phyloP scores from a whole-genome alignment of 345 rosid genomes.

The Bruguiera parviflora region DNA sequence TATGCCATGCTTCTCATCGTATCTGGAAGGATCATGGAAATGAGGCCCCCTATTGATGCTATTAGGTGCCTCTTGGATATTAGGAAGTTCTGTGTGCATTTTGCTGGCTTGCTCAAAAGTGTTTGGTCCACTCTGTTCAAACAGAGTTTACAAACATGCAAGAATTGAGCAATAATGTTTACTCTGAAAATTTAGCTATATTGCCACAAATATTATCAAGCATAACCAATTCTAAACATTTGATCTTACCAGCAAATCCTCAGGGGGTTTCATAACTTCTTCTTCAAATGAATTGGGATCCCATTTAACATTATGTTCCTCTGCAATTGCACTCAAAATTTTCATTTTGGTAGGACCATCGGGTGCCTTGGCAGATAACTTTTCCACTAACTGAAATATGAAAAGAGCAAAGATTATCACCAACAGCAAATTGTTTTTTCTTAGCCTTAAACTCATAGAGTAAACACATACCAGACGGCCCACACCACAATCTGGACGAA shows the following conservation, averaged over 20 bases:
- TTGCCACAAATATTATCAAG: not conserved
- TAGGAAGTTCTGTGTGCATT: conserved; percentile 8
- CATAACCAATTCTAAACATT: conserved; percentile 2
- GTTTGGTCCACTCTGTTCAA: conserved; percentile 61
- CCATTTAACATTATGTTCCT: conserved; percentile 78
- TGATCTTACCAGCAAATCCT: conserved; percentile 52
- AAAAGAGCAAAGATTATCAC: conserved; percentile 10
- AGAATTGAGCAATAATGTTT: conserved; percentile 8
- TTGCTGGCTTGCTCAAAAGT: conserved; percentile 22
- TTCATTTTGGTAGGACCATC: conserved; percentile 75
- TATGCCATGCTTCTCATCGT: conserved; percentile 32
- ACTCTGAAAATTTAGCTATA: not conserved
- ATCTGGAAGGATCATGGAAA: conserved; percentile 26
- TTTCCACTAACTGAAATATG: conserved; percentile 64
- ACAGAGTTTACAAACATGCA: conserved; percentile 13
- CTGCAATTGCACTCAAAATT: conserved; percentile 68
- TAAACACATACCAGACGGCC: conserved; percentile 64
- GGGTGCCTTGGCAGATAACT: conserved; percentile 75
- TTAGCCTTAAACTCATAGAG: not conserved
- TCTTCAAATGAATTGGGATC: conserved; percentile 58
- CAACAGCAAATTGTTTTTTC: not conserved
- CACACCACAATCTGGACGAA: conserved; percentile 84
- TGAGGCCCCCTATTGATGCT: conserved; percentile 19
- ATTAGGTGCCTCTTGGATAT: conserved; percentile 6
- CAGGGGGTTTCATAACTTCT: conserved; percentile 44